A percentile compares a stretch with the other conserved stretches of the same genome.
phyloP scores from a whole-genome alignment of 352 stramenopile genomes.

The Saprolegnia parasitica region DNA sequence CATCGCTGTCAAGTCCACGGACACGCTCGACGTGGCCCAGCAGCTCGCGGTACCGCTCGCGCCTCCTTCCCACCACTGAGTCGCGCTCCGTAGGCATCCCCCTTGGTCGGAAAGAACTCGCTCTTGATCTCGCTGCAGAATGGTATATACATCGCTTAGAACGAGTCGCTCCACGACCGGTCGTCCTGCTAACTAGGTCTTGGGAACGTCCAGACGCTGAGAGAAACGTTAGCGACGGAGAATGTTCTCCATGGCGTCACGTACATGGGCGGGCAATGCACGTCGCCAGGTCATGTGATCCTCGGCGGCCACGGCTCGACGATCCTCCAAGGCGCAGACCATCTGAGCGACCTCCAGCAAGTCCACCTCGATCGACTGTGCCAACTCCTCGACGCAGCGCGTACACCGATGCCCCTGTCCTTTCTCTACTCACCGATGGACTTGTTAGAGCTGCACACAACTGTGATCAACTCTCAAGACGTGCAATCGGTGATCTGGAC shows the following conservation, averaged over 20 bases:
- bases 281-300: slow-evolving; percentile 42
- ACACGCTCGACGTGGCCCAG: slow-evolving; percentile 36
- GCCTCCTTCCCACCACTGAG: neutral
- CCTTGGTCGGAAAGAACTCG: slow-evolving; percentile 42
- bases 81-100: slow-evolving; percentile 2
- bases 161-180: too few relatives aligned
- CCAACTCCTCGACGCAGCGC: slow-evolving; percentile 32
- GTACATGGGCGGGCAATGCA: slow-evolving; percentile 49
- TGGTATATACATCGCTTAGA: too few relatives aligned
- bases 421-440: neutral
- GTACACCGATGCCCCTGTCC: neutral
- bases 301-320: slow-evolving; percentile 44
- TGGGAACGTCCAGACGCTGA: slow-evolving; percentile 44
- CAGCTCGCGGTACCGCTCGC: slow-evolving; percentile 7
- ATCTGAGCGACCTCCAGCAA: slow-evolving; percentile 18
- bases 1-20: slow-evolving; percentile 63
- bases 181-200: slow-evolving; percentile 15
- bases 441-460: slow-evolving; percentile 42
- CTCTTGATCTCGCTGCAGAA: slow-evolving; percentile 67
- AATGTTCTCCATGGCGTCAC: slow-evolving; percentile 60
- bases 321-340: slow-evolving; percentile 52
- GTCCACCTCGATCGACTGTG: neutral
- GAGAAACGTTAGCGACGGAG: slow-evolving; percentile 30
- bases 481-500: slow-evolving; percentile 69
- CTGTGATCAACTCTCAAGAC: slow-evolving; percentile 37